Base-by-base conservation (phyloP, 768 basidiomycete species). In the Podaxis carcinomalis region DNA sequence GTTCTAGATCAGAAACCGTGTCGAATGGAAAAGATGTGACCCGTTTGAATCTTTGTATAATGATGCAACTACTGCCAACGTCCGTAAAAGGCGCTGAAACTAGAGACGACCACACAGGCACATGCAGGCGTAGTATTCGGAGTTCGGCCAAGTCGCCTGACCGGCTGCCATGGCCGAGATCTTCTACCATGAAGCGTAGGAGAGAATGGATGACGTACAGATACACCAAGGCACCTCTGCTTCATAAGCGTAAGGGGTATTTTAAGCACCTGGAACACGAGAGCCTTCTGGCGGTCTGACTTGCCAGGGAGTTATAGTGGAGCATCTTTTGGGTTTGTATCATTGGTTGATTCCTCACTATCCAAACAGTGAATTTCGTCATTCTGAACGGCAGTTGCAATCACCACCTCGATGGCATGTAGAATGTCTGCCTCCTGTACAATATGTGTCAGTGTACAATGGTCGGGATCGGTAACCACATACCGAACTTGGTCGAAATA, bases 171-270 rank as follows among this genome's bases (percentile, higher is more conserved):
- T 27, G 42, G 28, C 19, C 53, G 25, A 35, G 42, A 32, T 23
- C 10, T 53, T 44, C 40, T 51, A 25, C 44, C 59, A 10, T 53
- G 14, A 5, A 40, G 40, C 13, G 14, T 37, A 25, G n/a, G 32
- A 23, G 16, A 14, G 19, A 13, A 52, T 37, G 7, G 51, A 40
- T 36, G 52, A 55, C 49, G 51, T 13, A 37, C 27, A 16, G 42
- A 49, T 19, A 21, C 59, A 32, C 50, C 37, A 35, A 55, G 19
- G 32, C 25, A 37, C 51, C 59, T 35, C 27, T 61, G 59, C 59
- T 49, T 55, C 59, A 49, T 61, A 61, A 61, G 59, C 59, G 19
- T 16, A 27, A 54, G 35, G 16, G 28, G 16, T 49, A 61, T 61
- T 54, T 60, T 61, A 54, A 54, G 16, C 44, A 36, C 32, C 32